Percentiles rank a stretch among this genome's conserved stretches.
Evolutionary conservation across 768 basidiomycete species (phyloP).

Genomic region (Kwoniella europaea): DNA sequence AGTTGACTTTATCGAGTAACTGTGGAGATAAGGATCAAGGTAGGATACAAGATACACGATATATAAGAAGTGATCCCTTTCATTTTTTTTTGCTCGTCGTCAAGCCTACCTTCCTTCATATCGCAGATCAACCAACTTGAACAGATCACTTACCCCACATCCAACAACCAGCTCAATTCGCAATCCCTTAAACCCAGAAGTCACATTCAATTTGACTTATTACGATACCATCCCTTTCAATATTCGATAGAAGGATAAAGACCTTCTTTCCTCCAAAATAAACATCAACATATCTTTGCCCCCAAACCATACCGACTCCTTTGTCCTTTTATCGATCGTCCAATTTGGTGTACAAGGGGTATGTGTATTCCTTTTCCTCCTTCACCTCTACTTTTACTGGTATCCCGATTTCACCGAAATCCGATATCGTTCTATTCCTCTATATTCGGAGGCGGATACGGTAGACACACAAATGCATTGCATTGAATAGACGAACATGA

Average conservation of each 20-base stretch:
- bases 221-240: background rate
- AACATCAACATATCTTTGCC: background rate
- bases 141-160: background rate
- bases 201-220: background rate
- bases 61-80: slow-evolving; percentile 4
- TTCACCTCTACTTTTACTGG: background rate
- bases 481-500: background rate
- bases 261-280: background rate
- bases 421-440: slow-evolving; percentile 1
- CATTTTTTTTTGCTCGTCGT: background rate
- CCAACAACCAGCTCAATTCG: background rate
- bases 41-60: background rate
- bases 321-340: slow-evolving; percentile 2
- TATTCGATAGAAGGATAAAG: background rate
- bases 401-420: background rate
- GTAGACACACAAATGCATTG: background rate
- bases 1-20: background rate
- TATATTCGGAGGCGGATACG: background rate
- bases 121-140: background rate
- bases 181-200: background rate
- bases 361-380: slow-evolving; percentile 1
- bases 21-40: slow-evolving; percentile 4
- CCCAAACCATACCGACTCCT: background rate
- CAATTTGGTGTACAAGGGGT: slow-evolving; percentile 1
- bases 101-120: background rate